A percentile compares a stretch with the other conserved stretches of the same genome.
Evolutionary conservation across 345 rosid species (phyloP).

Genomic region (Balakata baccata): DNA sequence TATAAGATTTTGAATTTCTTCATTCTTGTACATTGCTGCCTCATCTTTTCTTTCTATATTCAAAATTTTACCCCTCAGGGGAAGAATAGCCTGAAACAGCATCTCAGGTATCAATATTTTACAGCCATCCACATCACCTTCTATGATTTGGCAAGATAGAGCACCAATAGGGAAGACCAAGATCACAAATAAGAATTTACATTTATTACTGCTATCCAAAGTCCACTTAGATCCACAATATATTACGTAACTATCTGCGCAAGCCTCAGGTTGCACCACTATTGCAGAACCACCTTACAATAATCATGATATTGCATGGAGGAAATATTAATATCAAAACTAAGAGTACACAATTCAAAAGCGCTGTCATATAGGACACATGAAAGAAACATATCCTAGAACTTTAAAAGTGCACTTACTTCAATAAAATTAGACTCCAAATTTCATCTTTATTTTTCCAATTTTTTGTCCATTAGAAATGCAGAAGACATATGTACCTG

Average conservation of each 20-base stretch:
- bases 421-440: not conserved
- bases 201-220: not conserved
- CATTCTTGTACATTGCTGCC: conserved; percentile 96
- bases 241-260: not conserved
- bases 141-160: not conserved
- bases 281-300: conserved; percentile 2
- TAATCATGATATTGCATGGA: not conserved
- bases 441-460: not conserved
- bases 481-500: not conserved
- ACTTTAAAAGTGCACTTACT: not conserved
- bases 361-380: not conserved
- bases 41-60: conserved; percentile 94
- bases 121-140: not conserved
- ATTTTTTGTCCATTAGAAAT: not conserved
- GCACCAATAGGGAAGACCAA: not conserved
- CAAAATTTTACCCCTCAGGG: conserved; percentile 91
- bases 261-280: not conserved
- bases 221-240: not conserved
- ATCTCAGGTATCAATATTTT: conserved; percentile 2
- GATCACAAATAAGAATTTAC: not conserved
- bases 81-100: conserved; percentile 84
- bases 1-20: conserved; percentile 95
- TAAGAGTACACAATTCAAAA: not conserved
- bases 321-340: not conserved
- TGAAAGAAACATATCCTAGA: not conserved